These are phyloP conservation scores for Metschnikowia lochheadii DNA, from an alignment of 805 yeast genomes.

Conservation along the genomic window DNA sequence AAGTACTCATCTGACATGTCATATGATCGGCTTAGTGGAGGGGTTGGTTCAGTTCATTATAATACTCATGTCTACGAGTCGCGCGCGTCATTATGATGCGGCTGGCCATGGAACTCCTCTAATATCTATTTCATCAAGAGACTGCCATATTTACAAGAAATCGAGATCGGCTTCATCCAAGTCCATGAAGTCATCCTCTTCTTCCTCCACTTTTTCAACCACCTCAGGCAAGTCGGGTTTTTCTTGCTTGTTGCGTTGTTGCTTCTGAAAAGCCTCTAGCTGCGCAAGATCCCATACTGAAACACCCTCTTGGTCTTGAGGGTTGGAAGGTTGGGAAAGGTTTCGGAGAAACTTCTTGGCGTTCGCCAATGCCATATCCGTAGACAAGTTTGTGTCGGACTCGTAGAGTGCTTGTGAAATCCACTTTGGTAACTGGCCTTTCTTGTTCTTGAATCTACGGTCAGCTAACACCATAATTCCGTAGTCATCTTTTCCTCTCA, in stretches of 20 bases:
- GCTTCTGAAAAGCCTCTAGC: constrained; percentile 53
- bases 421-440: constrained; percentile 93
- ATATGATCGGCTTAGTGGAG: neutral
- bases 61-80: neutral
- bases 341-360: constrained; percentile 90
- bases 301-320: constrained; percentile 88
- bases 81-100: neutral
- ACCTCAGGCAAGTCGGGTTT: constrained; percentile 7
- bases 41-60: no score
- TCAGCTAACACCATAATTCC: constrained; percentile 99
- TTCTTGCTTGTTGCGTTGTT: constrained; percentile 35
- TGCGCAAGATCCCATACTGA: constrained; percentile 87
- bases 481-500: constrained; percentile 97
- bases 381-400: constrained; percentile 86
- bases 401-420: constrained; percentile 89
- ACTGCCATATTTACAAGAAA: constrained; percentile 17
- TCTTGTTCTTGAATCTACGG: constrained; percentile 81
- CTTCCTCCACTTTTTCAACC: constrained; percentile 10
- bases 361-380: constrained; percentile 95
- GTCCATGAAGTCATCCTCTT: constrained; percentile 41
- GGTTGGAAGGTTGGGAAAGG: constrained; percentile 90
- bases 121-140: neutral
- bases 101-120: neutral
- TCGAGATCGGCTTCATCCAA: constrained; percentile 46
- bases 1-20: constrained; percentile 19